Conservation (phyloP, 495 filamentous ascomycete genomes). For the Xylaria bambusicola region DNA sequence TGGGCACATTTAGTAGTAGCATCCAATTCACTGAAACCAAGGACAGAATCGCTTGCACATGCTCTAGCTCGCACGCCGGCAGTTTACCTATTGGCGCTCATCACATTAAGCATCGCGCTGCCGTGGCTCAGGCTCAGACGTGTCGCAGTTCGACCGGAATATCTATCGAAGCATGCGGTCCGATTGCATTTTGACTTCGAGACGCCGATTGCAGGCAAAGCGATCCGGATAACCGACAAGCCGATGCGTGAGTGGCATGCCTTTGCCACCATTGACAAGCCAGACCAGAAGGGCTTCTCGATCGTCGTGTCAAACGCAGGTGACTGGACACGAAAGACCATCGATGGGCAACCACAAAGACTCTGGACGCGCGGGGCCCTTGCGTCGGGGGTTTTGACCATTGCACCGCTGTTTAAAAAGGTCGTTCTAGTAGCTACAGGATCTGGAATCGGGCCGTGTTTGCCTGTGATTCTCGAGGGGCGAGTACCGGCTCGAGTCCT, state of each 20-base stretch:
- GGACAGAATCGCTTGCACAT: conserved; percentile 30
- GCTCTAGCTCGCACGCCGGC: conserved; percentile 48
- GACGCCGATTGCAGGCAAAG: conserved; percentile 48
- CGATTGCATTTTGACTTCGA: conserved; percentile 60
- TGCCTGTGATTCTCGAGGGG: conserved; percentile 40
- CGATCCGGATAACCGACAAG: conserved; percentile 50
- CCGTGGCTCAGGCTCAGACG: conserved; percentile 62
- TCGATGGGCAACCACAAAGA: conserved; percentile 53
- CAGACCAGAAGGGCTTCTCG: conserved; percentile 53
- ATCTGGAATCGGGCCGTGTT: conserved; percentile 66
- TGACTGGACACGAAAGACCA: conserved; percentile 65
- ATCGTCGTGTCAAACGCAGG: conserved; percentile 68
- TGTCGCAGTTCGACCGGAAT: conserved; percentile 55
- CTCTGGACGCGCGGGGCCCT: conserved; percentile 55
- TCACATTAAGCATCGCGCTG: conserved; percentile 55
- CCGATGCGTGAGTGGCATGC: conserved; percentile 70
- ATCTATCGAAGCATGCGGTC: conserved; percentile 61
- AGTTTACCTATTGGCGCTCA: conserved; percentile 58
- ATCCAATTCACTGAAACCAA: conserved; percentile 29
- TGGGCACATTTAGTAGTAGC: conserved; percentile 48
- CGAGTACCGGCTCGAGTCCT: conserved; percentile 34
- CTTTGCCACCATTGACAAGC: conserved; percentile 64
- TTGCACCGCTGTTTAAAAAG: conserved; percentile 62
- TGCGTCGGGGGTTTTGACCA: conserved; percentile 62
- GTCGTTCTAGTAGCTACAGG: conserved; percentile 71